phyloP scores from a whole-genome alignment of 441 rosid genomes.

The Eutrema salsugineum region DNA sequence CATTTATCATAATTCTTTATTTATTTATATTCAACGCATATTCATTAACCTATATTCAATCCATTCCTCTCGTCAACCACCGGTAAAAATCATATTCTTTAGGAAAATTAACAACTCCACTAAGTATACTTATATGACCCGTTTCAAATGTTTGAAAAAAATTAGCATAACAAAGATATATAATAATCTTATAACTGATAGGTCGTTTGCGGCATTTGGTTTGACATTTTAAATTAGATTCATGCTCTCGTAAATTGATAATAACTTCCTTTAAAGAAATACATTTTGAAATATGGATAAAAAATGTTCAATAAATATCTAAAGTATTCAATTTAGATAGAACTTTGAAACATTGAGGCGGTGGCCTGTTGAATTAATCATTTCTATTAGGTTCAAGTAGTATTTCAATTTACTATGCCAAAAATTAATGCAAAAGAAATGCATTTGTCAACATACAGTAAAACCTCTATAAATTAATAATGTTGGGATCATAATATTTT shows the following conservation, averaged over 20 bases:
- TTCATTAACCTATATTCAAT: background rate
- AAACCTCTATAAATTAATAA: too few species aligned
- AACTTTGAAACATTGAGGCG: background rate
- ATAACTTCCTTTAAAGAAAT: background rate
- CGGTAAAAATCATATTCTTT: background rate
- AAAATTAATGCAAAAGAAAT: background rate
- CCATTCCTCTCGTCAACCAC: background rate
- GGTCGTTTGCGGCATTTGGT: background rate
- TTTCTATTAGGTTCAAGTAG: background rate
- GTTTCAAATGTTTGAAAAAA: constrained; percentile 22
- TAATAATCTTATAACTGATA: background rate
- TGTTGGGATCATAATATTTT: too few species aligned
- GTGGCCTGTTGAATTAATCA: background rate
- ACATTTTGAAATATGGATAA: background rate
- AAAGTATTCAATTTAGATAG: background rate
- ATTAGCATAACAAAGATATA: background rate
- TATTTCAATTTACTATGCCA: background rate
- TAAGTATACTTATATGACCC: background rate
- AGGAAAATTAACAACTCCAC: constrained; percentile 24
- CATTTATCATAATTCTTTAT: background rate
- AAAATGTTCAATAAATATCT: background rate
- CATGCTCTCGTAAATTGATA: background rate
- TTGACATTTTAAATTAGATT: background rate
- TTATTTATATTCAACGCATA: background rate
- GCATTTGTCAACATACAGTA: background rate